These are phyloP conservation scores for Monoraphidium neglectum DNA, from an alignment of 139 green algal genomes.

Conservation along the genomic window DNA sequence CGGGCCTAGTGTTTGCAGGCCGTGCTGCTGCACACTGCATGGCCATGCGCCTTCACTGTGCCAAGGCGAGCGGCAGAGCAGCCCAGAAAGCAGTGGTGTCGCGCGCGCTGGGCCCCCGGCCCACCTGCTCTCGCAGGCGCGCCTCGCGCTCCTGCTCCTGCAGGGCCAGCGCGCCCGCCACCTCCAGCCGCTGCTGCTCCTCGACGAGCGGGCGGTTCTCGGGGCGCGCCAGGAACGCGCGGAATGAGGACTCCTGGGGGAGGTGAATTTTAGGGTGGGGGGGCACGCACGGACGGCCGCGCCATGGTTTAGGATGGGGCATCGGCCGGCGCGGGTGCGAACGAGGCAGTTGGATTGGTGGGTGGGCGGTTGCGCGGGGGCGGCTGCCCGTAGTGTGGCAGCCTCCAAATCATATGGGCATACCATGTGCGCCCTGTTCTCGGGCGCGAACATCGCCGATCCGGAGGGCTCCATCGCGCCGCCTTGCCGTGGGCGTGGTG, in stretches of 20 bases:
- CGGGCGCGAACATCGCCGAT: not conserved
- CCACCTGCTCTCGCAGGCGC: conserved; percentile 46
- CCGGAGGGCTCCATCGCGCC: no score
- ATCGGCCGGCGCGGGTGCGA: no score
- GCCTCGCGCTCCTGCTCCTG: conserved; percentile 36
- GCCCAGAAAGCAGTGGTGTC: not conserved
- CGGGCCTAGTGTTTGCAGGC: not conserved
- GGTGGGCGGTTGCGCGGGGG: no score
- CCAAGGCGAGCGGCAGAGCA: no score
- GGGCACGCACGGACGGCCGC: no score
- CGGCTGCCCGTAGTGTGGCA: no score
- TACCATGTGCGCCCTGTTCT: conserved; percentile 14
- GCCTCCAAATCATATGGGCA: not conserved
- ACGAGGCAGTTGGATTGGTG: no score
- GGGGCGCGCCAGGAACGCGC: conserved; percentile 57
- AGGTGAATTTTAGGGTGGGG: no score
- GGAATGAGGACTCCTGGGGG: conserved; percentile 54
- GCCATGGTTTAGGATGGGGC: no score
- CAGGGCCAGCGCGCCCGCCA: conserved; percentile 41
- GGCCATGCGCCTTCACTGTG: not conserved
- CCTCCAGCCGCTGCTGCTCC: conserved; percentile 59
- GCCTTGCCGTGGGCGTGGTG: no score
- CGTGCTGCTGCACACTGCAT: not conserved
- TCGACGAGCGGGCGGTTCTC: conserved; percentile 63
- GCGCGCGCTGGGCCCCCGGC: not conserved